Conservation (phyloP, 805 yeast genomes). For the Ogataea kodamae region DNA sequence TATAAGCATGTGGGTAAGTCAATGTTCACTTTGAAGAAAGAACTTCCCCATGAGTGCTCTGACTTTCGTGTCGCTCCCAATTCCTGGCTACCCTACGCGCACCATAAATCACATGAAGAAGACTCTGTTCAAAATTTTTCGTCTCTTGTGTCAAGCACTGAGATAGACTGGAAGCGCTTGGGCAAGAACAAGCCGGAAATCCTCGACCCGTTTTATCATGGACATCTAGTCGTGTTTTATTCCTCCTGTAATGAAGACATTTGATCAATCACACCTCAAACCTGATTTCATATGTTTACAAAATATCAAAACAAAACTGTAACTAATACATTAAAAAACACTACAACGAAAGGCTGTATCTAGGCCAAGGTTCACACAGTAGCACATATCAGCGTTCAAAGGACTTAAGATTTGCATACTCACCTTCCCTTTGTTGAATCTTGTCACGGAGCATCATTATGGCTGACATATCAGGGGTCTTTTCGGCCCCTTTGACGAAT, state of each 20-base stretch:
- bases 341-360: no score
- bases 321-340: conserved; percentile 1
- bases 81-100: conserved; percentile 1
- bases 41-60: conserved; percentile 13
- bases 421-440: no score
- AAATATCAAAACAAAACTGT: conserved; percentile 10
- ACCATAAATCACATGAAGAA: conserved; percentile 1
- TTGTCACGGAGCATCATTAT: conserved; percentile 4
- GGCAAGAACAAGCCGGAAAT: conserved; percentile 5
- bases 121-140: conserved; percentile 5
- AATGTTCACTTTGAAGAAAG: conserved; percentile 10
- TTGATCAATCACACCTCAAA: conserved; percentile 4
- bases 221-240: conserved; percentile 15
- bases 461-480: conserved; percentile 19
- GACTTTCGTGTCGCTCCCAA: conserved; percentile 6
- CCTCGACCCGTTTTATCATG: conserved; percentile 14
- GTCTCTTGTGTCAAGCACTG: not conserved
- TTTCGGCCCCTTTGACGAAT: conserved; percentile 22
- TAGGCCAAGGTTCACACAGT: no score
- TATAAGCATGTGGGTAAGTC: conserved; percentile 19
- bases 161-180: not conserved
- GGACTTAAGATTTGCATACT: no score
- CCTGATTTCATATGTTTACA: conserved; percentile 8
- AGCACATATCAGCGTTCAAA: no score
- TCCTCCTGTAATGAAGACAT: conserved; percentile 14